Base-by-base conservation (phyloP, 306 rosid species). In the Cyclanthera cordifolia region DNA sequence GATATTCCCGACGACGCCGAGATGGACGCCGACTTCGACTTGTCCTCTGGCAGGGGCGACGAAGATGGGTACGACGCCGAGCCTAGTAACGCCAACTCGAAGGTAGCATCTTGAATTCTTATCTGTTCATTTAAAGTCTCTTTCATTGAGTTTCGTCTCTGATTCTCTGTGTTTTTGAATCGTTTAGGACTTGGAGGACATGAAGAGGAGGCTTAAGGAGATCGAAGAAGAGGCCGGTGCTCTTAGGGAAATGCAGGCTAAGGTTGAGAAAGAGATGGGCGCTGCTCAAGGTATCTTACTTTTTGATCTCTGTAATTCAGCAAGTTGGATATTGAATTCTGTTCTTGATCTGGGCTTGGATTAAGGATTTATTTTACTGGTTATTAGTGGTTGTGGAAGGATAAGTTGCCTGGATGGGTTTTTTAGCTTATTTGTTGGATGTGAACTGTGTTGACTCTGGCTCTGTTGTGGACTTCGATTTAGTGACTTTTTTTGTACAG, bases 221-320 rank as follows among this genome's bases (percentile, higher is more conserved):
- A 94, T 94, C 76, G 99, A 93, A 56, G 98, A 93, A 34, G 98
- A 93, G 72, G 98, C 98, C 10, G 82, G 90, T 9, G 96, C 98
- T 24, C 97, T 94, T 51, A 91, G 99, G 46, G 99, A 94, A 67
- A 88, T 94, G 95, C 99, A 94, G 85, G 95, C 99, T 39, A 94
- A 94, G 87, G 99, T 90, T 23, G 97, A 90, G 84, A 94, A 94
- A 80, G 99, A 94, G 84, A 94, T 94, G 99, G 97, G 99, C 2
- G 86, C 86, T 74, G 95, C 83, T 81, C 99, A 88, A 90, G 94
- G 94, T 87, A 23, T 77, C 20, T 50, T 49, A 32, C 32, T 64
- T 13, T 59, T 57, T 17, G 8, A 24, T 23, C 17, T 65, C 21
- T 51, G 5, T 69, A 20, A 16, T 16, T 25, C 21, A 43, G 28